Evolutionary conservation across 139 green algal species (phyloP), one percentile per base, ranked within the genome.

Genomic region (Coelastrella sp.): DNA sequence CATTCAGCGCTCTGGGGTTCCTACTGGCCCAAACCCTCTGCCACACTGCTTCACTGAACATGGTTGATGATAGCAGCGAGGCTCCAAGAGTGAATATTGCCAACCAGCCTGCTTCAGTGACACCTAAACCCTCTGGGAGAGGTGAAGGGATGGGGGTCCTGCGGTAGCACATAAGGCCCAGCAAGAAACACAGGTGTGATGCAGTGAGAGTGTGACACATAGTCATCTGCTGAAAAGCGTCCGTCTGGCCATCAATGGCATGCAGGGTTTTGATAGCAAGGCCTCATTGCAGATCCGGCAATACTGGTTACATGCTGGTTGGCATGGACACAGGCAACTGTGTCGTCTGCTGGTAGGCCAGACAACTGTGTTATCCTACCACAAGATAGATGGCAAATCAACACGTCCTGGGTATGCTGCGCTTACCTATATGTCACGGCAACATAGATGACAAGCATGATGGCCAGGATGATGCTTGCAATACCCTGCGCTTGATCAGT

Each of bases 1-100:
- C 79, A 17, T 73, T 19, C 27, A 94, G 75, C 0, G 85, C 71
- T 7, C 37, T 17, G 4, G 27, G 35, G 35, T 62, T 48, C 2
- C 62, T n/a, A 6, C 68, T 83, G 11, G 93, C 92, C 93, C 93
- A 96, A 34, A 92, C 91, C 35, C 93, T 83, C 87, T 97, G 94
- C 94, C 94, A 97, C 74, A 97, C 92, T 34, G 93, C 94, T 72
- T 97, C 94, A 13, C 82, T 92, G 84, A 95, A 97, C n/a, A 96
- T 85, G 25, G 92, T 96, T 45, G 93, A 87, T 17, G 89, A 86
- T 53, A 94, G 89, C 2, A 98, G 91, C 4, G 92, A 94, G 53
- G 90, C 86, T 37, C 90, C 89, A 90, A 98, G 91, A 13, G 89
- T 87, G 38, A 92, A 92, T 62, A 97, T 95, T 60, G 92, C 88